phyloP scores from a whole-genome alignment of 2,329 filamentous ascomycete species.

The Incumbomyces lentus region DNA sequence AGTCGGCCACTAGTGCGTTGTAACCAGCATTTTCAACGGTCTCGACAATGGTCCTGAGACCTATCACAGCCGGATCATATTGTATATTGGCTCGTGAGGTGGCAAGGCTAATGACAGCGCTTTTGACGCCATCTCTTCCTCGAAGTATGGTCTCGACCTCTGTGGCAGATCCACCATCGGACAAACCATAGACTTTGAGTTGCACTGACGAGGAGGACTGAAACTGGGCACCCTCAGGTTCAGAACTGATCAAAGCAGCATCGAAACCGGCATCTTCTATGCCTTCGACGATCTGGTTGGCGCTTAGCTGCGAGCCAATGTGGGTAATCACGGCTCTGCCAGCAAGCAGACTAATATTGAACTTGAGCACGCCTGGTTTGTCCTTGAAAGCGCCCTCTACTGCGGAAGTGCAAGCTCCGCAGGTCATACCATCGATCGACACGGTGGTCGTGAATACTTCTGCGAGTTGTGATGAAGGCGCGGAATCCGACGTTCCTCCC shows the following conservation, averaged over 20 bases:
- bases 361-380: conserved; percentile 68
- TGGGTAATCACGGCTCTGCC: conserved; percentile 85
- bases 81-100: conserved; percentile 64
- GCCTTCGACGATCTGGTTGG: conserved; percentile 66
- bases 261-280: conserved; percentile 90
- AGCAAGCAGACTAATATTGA: conserved; percentile 89
- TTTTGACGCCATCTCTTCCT: conserved; percentile 58
- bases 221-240: conserved; percentile 46
- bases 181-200: conserved; percentile 74
- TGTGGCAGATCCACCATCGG: conserved; percentile 60
- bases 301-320: conserved; percentile 58
- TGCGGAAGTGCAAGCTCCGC: conserved; percentile 88
- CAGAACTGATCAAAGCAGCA: conserved; percentile 68
- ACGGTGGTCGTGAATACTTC: conserved; percentile 62
- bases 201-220: conserved; percentile 54
- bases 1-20: conserved; percentile 81
- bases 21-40: conserved; percentile 70
- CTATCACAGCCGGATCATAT: conserved; percentile 61
- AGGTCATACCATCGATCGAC: conserved; percentile 93
- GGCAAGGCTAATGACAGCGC: conserved; percentile 62
- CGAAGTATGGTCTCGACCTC: conserved; percentile 59
- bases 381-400: conserved; percentile 72
- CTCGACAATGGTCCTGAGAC: conserved; percentile 74
- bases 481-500: conserved; percentile 20
- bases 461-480: conserved; percentile 29